A percentile compares a stretch with the other conserved stretches of the same genome.
These are phyloP conservation scores for Obba rivulosa DNA, from an alignment of 768 basidiomycete species.

Conservation along the genomic window DNA sequence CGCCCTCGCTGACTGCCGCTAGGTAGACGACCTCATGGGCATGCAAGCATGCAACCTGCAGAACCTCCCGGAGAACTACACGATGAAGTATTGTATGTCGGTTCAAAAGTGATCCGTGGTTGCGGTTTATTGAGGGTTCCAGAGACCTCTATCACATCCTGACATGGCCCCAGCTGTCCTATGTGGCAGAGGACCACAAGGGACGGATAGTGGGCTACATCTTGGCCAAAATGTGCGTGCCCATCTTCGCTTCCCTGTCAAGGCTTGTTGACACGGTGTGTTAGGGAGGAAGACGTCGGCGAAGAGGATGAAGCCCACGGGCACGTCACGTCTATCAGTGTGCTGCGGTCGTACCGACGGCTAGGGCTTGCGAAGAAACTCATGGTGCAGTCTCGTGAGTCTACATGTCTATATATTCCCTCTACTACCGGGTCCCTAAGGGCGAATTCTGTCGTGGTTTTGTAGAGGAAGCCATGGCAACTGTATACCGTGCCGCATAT, in stretches of 20 bases:
- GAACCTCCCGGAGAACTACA: conserved; percentile 91
- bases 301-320: conserved; percentile 68
- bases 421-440: neutral
- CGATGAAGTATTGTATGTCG: conserved; percentile 67
- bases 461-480: conserved; percentile 86
- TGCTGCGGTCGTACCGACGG: conserved; percentile 84
- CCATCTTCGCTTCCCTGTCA: neutral
- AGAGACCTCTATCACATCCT: conserved; percentile 84
- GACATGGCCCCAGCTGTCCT: conserved; percentile 92
- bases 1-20: conserved; percentile 13
- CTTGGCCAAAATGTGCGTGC: conserved; percentile 84
- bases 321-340: conserved; percentile 96
- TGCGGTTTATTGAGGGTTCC: neutral
- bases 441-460: too few species aligned
- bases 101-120: neutral
- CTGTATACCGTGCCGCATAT: conserved; percentile 77
- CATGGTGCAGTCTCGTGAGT: conserved; percentile 89
- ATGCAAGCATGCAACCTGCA: conserved; percentile 95
- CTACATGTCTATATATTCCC: neutral
- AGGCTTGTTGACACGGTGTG: neutral
- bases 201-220: conserved; percentile 93
- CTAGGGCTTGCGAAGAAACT: conserved; percentile 90
- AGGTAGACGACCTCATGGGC: conserved; percentile 84
- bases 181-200: conserved; percentile 86
- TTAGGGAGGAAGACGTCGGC: conserved; percentile 61